Base-by-base conservation (phyloP, 2,329 filamentous ascomycete species). In the Knufia petricola region DNA sequence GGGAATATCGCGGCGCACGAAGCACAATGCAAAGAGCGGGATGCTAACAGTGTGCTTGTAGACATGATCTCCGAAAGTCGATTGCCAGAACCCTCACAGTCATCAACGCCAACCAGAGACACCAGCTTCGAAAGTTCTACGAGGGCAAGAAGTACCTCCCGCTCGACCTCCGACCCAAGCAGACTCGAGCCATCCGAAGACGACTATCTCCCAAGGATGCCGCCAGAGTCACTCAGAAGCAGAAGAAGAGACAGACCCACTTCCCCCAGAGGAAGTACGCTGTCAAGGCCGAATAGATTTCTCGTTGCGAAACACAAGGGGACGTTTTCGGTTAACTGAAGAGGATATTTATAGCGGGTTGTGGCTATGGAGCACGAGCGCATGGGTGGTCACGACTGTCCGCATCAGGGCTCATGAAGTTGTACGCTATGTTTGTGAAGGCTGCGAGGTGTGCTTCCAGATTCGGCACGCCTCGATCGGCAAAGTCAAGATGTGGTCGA, bases 101-200 rank as follows among this genome's bases (percentile, higher is more conserved):
- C 78, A 95, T 98, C 84, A 98, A 96, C 82, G 85, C 88, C 75
- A 96, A 94, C 82, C 92, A 98, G 80, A 85, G 94, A 72, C 79
- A 87, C 62, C 89, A 96, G 78, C 87, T 98, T 66, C 88, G 89
- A 66, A 80, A 96, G 62, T 96, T 96, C 85, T 98, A 98, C 84
- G 94, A 95, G 82, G 85, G 85, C 84, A 96, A 96, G 87, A 96
- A 95, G 81, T 95, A 95, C 82, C 76, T 88, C 59, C 92, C 92
- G 60, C 87, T 98, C 71, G 94, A 98, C 74, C 89, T 98, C 78
- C 87, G 92, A 74, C 75, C 88, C 70, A 96, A 96, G 86, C 83
- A 92, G 79, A 98, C 92, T 69, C 89, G 92, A 66, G 92, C 89
- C 69, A 94, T 96, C 76, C 88, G 92, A 69, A 87, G 94, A 78